These are phyloP conservation scores for Casuarina glauca DNA, from an alignment of 306 rosid species.

Conservation along the genomic window DNA sequence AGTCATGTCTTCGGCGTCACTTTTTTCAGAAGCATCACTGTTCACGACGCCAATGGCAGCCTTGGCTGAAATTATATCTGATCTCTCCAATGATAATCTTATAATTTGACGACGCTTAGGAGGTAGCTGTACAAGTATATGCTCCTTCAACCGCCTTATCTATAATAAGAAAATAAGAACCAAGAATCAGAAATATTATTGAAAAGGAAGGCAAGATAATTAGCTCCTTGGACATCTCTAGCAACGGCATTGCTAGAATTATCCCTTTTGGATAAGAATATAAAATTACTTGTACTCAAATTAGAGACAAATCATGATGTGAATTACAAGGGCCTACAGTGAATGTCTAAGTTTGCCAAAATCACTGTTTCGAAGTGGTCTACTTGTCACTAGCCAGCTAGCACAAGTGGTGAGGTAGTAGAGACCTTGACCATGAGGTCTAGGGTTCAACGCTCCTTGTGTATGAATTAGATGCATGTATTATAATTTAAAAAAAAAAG, in stretches of 20 bases:
- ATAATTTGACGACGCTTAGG: slow-evolving; percentile 91
- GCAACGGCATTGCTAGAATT: not conserved
- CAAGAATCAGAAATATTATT: slow-evolving; percentile 23
- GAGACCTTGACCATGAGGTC: no score
- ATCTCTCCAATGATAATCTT: slow-evolving; percentile 60
- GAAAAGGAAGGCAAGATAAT: slow-evolving; percentile 11
- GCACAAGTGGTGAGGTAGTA: no score
- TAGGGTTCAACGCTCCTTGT: no score
- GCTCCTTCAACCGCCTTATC: slow-evolving; percentile 96
- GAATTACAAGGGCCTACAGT: not conserved
- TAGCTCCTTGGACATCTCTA: slow-evolving; percentile 9
- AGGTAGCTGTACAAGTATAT: slow-evolving; percentile 81
- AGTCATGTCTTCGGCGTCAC: slow-evolving; percentile 37
- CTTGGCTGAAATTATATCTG: slow-evolving; percentile 82
- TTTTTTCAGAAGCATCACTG: slow-evolving; percentile 34
- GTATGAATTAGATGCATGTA: no score
- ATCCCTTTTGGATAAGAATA: not conserved
- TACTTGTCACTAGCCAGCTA: no score
- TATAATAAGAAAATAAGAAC: slow-evolving; percentile 35
- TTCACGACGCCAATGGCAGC: slow-evolving; percentile 48
- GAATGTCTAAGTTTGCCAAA: not conserved
- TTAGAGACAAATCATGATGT: not conserved
- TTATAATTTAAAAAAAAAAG: no score
- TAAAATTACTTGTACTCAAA: not conserved
- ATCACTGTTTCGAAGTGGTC: not conserved